These are phyloP conservation scores for Leucosporidium scottii DNA, from an alignment of 768 basidiomycete species.

Conservation along the genomic window DNA sequence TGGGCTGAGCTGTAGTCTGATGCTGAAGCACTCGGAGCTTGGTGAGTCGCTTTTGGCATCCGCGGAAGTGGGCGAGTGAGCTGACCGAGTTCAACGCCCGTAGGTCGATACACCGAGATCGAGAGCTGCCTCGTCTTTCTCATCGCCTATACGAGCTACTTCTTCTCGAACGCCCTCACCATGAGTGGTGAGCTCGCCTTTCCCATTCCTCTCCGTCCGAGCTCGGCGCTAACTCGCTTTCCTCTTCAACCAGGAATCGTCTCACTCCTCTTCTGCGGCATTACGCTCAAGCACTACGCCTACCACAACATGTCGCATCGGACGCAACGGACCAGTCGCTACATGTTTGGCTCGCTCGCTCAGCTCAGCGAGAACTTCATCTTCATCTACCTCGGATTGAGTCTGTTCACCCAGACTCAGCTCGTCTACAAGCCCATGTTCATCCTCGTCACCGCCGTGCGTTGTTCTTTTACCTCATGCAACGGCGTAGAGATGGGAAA, in stretches of 20 bases:
- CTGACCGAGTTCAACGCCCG: not conserved
- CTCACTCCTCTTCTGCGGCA: constrained; percentile 94
- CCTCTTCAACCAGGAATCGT: constrained; percentile 61
- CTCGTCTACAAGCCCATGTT: constrained; percentile 87
- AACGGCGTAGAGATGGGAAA: no score
- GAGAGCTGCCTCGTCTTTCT: constrained; percentile 95
- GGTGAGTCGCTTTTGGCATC: constrained; percentile 42
- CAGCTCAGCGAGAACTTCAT: constrained; percentile 98
- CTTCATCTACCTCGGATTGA: constrained; percentile 95
- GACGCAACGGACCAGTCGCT: constrained; percentile 88
- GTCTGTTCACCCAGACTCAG: constrained; percentile 84
- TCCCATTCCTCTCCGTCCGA: not conserved
- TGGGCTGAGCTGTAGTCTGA: constrained; percentile 80
- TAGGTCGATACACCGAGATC: constrained; percentile 65
- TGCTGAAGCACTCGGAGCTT: constrained; percentile 89
- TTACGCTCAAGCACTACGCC: constrained; percentile 99
- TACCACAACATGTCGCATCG: constrained; percentile 97
- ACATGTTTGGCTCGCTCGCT: constrained; percentile 89
- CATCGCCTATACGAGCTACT: constrained; percentile 93
- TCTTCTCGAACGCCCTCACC: constrained; percentile 90
- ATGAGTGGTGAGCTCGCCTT: constrained; percentile 52
- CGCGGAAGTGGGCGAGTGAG: not conserved
- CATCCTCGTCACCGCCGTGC: constrained; percentile 74
- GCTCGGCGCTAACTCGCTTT: constrained; percentile 31
- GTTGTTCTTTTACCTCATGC: no score